These are phyloP conservation scores for Panaeolus papilionaceus DNA, from an alignment of 768 basidiomycete genomes.

Conservation along the genomic window DNA sequence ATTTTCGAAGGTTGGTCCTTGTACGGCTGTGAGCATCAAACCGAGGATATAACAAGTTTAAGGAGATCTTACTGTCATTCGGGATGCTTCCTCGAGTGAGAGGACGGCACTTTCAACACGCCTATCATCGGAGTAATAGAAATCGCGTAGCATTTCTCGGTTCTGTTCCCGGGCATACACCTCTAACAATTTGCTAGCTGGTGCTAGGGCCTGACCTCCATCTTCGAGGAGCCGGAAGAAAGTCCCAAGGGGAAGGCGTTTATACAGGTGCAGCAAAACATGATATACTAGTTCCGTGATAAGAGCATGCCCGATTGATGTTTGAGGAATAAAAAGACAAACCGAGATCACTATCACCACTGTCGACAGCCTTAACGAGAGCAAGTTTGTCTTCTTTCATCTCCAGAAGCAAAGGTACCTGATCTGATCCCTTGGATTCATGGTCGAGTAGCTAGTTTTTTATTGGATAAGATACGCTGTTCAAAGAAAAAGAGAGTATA, in stretches of 20 bases:
- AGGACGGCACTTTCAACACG: slow-evolving; percentile 93
- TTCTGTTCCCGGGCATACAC: slow-evolving; percentile 93
- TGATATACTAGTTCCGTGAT: slow-evolving; percentile 76
- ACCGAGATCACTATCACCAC: slow-evolving; percentile 96
- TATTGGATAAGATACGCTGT: background rate
- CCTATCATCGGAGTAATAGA: slow-evolving; percentile 97
- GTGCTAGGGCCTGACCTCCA: slow-evolving; percentile 74
- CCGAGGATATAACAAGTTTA: slow-evolving; percentile 7
- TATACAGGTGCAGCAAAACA: slow-evolving; percentile 87
- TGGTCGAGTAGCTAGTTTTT: slow-evolving; percentile 80
- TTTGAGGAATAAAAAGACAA: slow-evolving; percentile 26
- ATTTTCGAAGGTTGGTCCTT: slow-evolving; percentile 81
- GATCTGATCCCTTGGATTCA: slow-evolving; percentile 87
- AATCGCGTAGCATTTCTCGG: slow-evolving; percentile 90
- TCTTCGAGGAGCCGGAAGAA: slow-evolving; percentile 97
- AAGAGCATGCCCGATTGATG: slow-evolving; percentile 3
- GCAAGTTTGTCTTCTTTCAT: slow-evolving; percentile 97
- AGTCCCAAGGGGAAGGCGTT: slow-evolving; percentile 81
- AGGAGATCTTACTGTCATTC: slow-evolving; percentile 55
- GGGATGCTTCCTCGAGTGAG: slow-evolving; percentile 80
- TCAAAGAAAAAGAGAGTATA: background rate
- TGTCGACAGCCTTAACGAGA: slow-evolving; percentile 87
- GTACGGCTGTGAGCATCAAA: background rate
- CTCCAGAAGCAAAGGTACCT: slow-evolving; percentile 88
- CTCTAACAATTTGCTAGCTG: slow-evolving; percentile 82